These are phyloP conservation scores for Betula pendula DNA, from an alignment of 306 rosid species.

Conservation along the genomic window DNA sequence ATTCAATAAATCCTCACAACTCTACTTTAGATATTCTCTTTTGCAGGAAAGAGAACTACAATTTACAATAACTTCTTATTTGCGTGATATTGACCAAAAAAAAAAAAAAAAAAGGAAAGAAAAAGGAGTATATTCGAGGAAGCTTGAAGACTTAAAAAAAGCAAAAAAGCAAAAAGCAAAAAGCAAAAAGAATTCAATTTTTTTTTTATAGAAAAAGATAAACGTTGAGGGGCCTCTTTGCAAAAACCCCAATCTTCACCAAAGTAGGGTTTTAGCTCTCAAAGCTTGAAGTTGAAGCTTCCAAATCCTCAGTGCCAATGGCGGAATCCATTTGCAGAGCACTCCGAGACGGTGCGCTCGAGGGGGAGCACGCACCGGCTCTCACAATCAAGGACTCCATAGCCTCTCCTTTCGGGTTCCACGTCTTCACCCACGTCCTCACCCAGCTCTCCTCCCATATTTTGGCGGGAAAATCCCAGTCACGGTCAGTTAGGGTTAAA, in stretches of 20 bases:
- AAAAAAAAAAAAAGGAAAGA: too few relatives aligned
- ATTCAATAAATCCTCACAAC: too few relatives aligned
- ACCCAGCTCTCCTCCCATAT: constrained; percentile 58
- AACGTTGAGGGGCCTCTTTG: not conserved
- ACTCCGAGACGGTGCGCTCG: constrained; percentile 72
- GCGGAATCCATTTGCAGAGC: constrained; percentile 70
- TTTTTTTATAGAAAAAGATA: not conserved
- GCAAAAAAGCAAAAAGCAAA: not conserved
- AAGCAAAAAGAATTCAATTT: too few relatives aligned
- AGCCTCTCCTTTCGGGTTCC: constrained; percentile 60
- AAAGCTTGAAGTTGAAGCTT: too few relatives aligned
- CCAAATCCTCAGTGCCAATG: constrained; percentile 38
- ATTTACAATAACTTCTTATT: too few relatives aligned
- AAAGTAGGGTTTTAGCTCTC: not conserved
- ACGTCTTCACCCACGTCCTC: constrained; percentile 63
- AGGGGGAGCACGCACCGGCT: constrained; percentile 86
- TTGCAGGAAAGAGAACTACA: too few relatives aligned
- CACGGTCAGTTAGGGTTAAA: constrained; percentile 50
- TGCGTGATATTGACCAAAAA: too few relatives aligned
- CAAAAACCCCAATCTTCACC: not conserved
- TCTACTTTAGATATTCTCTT: too few relatives aligned
- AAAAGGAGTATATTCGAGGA: not conserved
- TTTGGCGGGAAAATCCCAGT: constrained; percentile 65
- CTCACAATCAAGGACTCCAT: constrained; percentile 73
- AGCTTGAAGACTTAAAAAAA: too few relatives aligned